phyloP scores from a whole-genome alignment of 306 rosid genomes.

The Lupinus albus region DNA sequence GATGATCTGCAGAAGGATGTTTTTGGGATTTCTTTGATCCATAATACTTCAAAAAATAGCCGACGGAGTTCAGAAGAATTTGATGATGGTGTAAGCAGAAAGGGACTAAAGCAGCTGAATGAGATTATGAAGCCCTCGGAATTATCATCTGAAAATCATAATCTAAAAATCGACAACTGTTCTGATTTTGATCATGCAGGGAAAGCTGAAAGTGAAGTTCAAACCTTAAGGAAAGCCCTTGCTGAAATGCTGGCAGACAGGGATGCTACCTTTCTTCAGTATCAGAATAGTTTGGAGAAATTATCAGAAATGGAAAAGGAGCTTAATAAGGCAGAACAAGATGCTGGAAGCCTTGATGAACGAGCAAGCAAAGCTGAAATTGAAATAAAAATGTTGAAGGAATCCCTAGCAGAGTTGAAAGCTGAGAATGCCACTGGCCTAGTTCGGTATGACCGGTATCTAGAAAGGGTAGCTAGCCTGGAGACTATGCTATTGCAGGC shows the following conservation, averaged over 20 bases:
- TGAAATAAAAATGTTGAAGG: conserved; percentile 74
- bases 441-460: conserved; percentile 63
- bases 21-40: conserved; percentile 52
- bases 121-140: conserved; percentile 56
- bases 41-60: conserved; percentile 42
- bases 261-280: conserved; percentile 72
- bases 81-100: conserved; percentile 49
- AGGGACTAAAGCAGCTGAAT: conserved; percentile 76
- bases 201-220: conserved; percentile 66
- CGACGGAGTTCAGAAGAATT: conserved; percentile 52
- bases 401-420: conserved; percentile 66
- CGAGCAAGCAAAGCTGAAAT: conserved; percentile 89
- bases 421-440: conserved; percentile 72
- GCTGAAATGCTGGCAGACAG: conserved; percentile 73
- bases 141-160: conserved; percentile 55
- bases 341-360: conserved; percentile 74
- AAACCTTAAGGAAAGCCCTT: conserved; percentile 61
- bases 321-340: conserved; percentile 56
- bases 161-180: conserved; percentile 44
- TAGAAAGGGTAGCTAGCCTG: conserved; percentile 70
- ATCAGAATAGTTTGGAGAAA: conserved; percentile 70
- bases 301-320: conserved; percentile 68
- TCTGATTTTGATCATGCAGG: conserved; percentile 56
- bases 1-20: conserved; percentile 63
- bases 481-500: conserved; percentile 57